Evolutionary conservation across 768 basidiomycete species (phyloP).

Genomic region (Lactifluus echinatus): DNA sequence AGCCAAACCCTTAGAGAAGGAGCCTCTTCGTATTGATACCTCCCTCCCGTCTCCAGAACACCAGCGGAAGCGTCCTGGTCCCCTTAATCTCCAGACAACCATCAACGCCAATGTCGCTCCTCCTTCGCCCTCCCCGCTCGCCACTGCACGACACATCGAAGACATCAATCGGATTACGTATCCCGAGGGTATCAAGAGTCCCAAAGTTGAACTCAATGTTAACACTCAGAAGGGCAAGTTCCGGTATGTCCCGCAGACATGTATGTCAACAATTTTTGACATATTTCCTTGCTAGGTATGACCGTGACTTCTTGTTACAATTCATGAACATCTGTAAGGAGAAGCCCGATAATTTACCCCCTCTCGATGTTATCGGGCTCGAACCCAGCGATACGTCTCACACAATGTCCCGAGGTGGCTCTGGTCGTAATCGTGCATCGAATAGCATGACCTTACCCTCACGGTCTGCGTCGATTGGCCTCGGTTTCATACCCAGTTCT

Average conservation of each 20-base stretch:
- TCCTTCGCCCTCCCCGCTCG: slow-evolving; percentile 56
- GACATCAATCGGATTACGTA: slow-evolving; percentile 73
- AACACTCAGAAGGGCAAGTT: slow-evolving; percentile 84
- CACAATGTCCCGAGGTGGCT: slow-evolving; percentile 51
- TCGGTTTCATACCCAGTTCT: slow-evolving; percentile 32
- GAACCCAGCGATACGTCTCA: slow-evolving; percentile 55
- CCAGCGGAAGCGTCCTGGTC: slow-evolving; percentile 55
- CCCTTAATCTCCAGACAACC: slow-evolving; percentile 56
- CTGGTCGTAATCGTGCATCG: slow-evolving; percentile 50
- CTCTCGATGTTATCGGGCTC: slow-evolving; percentile 85
- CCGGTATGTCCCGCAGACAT: slow-evolving; percentile 39
- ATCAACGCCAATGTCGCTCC: slow-evolving; percentile 35
- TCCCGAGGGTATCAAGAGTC: slow-evolving; percentile 76
- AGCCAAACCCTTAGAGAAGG: slow-evolving; percentile 40
- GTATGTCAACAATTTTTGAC: too few species aligned
- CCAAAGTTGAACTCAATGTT: slow-evolving; percentile 75
- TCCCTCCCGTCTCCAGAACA: slow-evolving; percentile 35
- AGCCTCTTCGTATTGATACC: slow-evolving; percentile 59
- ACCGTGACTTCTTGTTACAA: slow-evolving; percentile 94
- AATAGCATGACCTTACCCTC: slow-evolving; percentile 35
- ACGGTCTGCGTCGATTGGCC: slow-evolving; percentile 44
- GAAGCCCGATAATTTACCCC: slow-evolving; percentile 84
- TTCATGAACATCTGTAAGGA: slow-evolving; percentile 95
- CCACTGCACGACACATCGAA: slow-evolving; percentile 78
- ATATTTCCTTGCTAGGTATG: slow-evolving; percentile 51